Conservation (phyloP, 768 basidiomycete species). For the Tylopilus felleus region DNA sequence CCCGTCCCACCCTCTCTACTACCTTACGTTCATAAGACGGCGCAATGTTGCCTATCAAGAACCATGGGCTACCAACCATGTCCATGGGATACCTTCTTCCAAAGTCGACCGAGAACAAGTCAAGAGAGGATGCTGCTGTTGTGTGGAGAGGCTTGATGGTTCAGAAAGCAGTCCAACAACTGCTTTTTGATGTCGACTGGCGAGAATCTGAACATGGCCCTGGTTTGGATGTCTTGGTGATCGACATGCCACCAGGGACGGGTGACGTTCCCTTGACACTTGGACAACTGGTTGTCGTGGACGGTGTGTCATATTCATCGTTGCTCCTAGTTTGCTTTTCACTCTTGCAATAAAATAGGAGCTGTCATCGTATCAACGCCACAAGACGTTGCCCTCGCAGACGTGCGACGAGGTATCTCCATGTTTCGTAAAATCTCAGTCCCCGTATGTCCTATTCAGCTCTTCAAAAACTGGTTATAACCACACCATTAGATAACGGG, state of each 20-base stretch:
- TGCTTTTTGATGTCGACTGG: slow-evolving; percentile 97
- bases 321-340: background rate
- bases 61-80: slow-evolving; percentile 92
- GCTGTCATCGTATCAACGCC: slow-evolving; percentile 94
- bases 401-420: slow-evolving; percentile 87
- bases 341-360: slow-evolving; percentile 43
- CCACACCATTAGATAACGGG: slow-evolving; percentile 65
- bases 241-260: slow-evolving; percentile 97
- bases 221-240: slow-evolving; percentile 78
- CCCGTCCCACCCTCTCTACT: background rate
- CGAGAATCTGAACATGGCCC: slow-evolving; percentile 32
- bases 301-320: slow-evolving; percentile 53
- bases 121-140: slow-evolving; percentile 70
- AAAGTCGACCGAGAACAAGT: slow-evolving; percentile 40
- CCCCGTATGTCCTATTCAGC: slow-evolving; percentile 53
- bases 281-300: slow-evolving; percentile 79
- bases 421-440: slow-evolving; percentile 90
- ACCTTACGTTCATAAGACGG: slow-evolving; percentile 47
- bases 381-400: slow-evolving; percentile 88
- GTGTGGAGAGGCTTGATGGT: slow-evolving; percentile 99
- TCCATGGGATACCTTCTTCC: slow-evolving; percentile 96
- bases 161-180: slow-evolving; percentile 94
- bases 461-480: background rate
- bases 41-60: slow-evolving; percentile 75
- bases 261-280: slow-evolving; percentile 93